Base-by-base conservation (phyloP, 2,329 filamentous ascomycete species). In the Exophiala spinifera region DNA sequence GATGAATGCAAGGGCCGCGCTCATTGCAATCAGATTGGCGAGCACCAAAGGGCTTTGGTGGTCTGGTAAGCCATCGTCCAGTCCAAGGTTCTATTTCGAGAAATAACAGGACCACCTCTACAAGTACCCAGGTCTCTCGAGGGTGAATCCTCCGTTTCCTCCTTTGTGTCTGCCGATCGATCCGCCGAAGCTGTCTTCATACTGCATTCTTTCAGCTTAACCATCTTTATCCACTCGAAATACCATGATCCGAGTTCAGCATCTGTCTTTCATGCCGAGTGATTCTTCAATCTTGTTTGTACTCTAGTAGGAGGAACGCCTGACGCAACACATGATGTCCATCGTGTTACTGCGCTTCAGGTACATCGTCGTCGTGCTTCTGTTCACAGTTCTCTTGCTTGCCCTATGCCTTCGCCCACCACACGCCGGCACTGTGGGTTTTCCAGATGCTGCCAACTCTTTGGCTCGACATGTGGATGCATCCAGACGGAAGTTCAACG, bases 301-400 rank as follows among this genome's bases (percentile, higher is more conserved):
- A n/a, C 36, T 39, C 36, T 39, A 10, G 17, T 39, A 19, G 17
- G n/a, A 39, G 14, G 5, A 6, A 11, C 4, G 7, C 2, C 17
- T 19, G 17, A 19, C 11, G n/a, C 36, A n/a, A 19, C 7, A 19
- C 14, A 39, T 39, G 36, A 39, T 39, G 36, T 6, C 36, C 36
- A 19, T 19, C 6, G 5, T 39, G 17, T 10, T 11, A 15, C 36
- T 19, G 14, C 36, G 36, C 17, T 39, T 39, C 36, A 39, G 17
- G 36, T 39, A 15, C 36, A 5, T 39, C 7, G 36, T n/a, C n/a
- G 13, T 57, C 46, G 42, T 19, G 19, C 39, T 57, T 25, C 14
- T 53, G 25, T 40, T 57, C 17, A 44, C 46, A 8, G 14, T 36
- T n/a, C 23, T 56, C 33, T 37, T 57, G 13, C 51, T 57, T 34